Percentiles rank a stretch among this genome's conserved stretches.
phyloP scores from a whole-genome alignment of 129 eudicot species.

The sunflower (Helianthus annuus) region DNA sequence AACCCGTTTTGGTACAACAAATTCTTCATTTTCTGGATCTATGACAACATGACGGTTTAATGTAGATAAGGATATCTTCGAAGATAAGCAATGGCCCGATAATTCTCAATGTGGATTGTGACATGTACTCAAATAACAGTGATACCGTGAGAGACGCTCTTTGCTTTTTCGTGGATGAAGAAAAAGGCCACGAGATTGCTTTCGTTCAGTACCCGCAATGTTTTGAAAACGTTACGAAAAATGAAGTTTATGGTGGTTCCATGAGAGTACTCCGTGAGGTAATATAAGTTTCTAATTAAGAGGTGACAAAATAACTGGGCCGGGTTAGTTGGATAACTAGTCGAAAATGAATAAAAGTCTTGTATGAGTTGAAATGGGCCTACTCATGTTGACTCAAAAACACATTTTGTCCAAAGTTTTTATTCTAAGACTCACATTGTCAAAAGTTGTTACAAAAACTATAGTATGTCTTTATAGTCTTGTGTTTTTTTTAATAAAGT shows the following conservation, averaged over 20 bases:
- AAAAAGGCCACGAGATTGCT: conserved; percentile 72
- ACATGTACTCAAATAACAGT: conserved; percentile 86
- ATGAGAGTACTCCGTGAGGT: conserved; percentile 51
- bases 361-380: background rate
- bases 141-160: conserved; percentile 70
- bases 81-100: conserved; percentile 75
- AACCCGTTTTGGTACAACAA: background rate
- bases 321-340: background rate
- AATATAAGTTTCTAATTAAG: background rate
- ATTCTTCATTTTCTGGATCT: background rate
- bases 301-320: background rate
- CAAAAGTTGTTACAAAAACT: background rate
- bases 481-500: background rate
- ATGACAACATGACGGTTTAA: background rate
- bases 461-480: background rate
- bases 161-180: conserved; percentile 90
- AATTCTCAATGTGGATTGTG: conserved; percentile 89
- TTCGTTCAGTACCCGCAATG: conserved; percentile 79
- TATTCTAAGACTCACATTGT: background rate
- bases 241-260: conserved; percentile 59
- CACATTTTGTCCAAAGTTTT: background rate
- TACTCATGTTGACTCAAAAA: background rate
- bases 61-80: conserved; percentile 87
- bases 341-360: background rate
- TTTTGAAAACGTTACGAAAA: conserved; percentile 64